phyloP scores from a whole-genome alignment of 2,329 filamentous ascomycete species.

The Triangularia setosa region DNA sequence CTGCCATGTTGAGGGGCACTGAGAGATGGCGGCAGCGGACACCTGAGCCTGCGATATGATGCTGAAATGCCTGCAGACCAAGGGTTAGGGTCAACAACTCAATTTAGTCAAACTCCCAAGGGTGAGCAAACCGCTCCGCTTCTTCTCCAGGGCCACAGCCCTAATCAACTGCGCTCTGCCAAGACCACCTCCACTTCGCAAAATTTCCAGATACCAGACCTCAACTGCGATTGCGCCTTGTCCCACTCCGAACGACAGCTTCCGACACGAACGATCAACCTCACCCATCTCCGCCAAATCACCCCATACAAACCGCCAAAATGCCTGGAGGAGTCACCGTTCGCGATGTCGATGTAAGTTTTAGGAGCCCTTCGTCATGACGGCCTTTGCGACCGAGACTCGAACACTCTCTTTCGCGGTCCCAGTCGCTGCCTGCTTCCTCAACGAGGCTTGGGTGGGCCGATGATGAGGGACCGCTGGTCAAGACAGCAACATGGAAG shows the following conservation, averaged over 20 bases:
- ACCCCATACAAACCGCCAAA: slow-evolving; percentile 43
- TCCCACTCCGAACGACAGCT: slow-evolving; percentile 8
- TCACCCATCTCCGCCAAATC: slow-evolving; percentile 23
- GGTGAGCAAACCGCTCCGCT: neutral
- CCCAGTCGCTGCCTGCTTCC: slow-evolving; percentile 11
- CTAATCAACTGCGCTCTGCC: slow-evolving; percentile 14
- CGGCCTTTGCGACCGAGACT: slow-evolving; percentile 28
- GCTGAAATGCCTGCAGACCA: neutral
- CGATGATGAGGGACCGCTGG: slow-evolving; percentile 23
- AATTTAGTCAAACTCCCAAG: neutral
- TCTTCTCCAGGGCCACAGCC: slow-evolving; percentile 14
- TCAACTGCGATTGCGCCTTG: slow-evolving; percentile 9
- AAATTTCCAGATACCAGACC: slow-evolving; percentile 15
- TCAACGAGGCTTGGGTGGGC: slow-evolving; percentile 11
- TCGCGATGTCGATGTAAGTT: slow-evolving; percentile 80
- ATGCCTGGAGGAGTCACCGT: slow-evolving; percentile 78
- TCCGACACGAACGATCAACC: slow-evolving; percentile 23
- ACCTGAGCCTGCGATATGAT: neutral
- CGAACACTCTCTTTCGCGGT: slow-evolving; percentile 24
- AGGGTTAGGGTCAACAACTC: neutral
- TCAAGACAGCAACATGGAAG: slow-evolving; percentile 28
- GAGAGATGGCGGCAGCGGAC: too few relatives aligned
- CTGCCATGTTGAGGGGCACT: too few relatives aligned
- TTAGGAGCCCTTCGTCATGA: slow-evolving; percentile 31
- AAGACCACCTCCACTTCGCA: slow-evolving; percentile 19